These are phyloP conservation scores for Vigna nakashimae DNA, from an alignment of 306 rosid species.

Conservation along the genomic window DNA sequence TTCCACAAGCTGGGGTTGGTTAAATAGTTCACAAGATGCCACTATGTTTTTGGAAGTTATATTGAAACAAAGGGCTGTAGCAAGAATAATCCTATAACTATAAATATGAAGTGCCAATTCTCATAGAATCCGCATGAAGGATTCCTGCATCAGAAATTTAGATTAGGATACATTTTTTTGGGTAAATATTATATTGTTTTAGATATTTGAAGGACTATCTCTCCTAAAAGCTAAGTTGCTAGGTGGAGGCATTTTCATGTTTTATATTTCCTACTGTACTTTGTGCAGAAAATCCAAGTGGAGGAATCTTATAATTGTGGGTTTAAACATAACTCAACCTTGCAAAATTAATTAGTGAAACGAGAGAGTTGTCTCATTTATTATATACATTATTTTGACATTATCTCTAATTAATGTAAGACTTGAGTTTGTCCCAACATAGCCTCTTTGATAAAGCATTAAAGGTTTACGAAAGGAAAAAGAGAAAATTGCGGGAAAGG, in stretches of 20 bases:
- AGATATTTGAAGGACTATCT: not conserved
- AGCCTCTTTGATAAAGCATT: too few relatives aligned
- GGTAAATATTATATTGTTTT: not conserved
- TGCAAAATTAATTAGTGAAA: too few relatives aligned
- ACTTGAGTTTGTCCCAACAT: too few relatives aligned
- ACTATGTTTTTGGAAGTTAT: not conserved
- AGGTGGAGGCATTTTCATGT: not conserved
- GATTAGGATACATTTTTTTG: constrained; percentile 8
- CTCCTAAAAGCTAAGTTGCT: not conserved
- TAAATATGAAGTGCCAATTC: not conserved
- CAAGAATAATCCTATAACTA: constrained; percentile 9
- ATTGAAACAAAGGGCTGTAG: not conserved
- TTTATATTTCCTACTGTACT: not conserved
- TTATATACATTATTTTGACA: too few relatives aligned
- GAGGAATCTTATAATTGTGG: not conserved
- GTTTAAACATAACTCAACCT: too few relatives aligned
- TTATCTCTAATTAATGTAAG: too few relatives aligned
- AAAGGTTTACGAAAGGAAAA: too few relatives aligned
- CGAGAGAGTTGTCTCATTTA: not conserved
- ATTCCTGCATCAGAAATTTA: not conserved
- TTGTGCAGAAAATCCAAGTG: not conserved
- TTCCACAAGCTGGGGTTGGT: not conserved
- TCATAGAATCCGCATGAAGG: not conserved
- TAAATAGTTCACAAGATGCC: not conserved
- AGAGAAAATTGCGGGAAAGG: too few relatives aligned